phyloP scores from a whole-genome alignment of 2,329 filamentous ascomycete genomes.

The Hirsutella thompsonii region DNA sequence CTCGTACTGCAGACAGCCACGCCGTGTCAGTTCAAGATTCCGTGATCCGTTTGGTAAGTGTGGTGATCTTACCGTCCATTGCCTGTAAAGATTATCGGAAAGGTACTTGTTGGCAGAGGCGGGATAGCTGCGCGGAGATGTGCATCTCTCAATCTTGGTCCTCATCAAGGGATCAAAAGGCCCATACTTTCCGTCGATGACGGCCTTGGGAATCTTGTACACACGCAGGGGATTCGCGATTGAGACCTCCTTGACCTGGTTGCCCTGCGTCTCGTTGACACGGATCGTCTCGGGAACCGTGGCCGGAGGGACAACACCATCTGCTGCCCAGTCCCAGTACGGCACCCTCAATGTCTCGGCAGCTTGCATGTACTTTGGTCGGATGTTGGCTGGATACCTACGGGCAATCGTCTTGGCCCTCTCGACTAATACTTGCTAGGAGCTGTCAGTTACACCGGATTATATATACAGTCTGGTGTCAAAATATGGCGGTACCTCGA shows the following conservation, averaged over 20 bases:
- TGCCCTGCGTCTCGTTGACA: conserved; percentile 18
- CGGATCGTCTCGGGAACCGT: conserved; percentile 20
- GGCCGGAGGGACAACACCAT: conserved; percentile 26
- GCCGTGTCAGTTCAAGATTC: too few relatives aligned
- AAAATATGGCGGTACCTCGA: too few relatives aligned
- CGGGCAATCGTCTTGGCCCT: conserved; percentile 32
- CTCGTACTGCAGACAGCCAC: conserved; percentile 20
- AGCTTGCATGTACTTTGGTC: conserved; percentile 25
- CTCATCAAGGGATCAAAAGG: conserved; percentile 14
- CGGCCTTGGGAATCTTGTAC: conserved; percentile 32
- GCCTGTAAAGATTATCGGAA: conserved; percentile 19
- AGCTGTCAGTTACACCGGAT: too few relatives aligned
- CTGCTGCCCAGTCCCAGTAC: conserved; percentile 41
- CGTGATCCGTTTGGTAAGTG: too few relatives aligned
- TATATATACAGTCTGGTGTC: too few relatives aligned
- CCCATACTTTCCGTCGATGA: conserved; percentile 24
- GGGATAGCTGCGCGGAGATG: conserved; percentile 23
- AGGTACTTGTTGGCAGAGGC: conserved; percentile 23
- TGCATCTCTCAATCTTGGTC: conserved; percentile 27
- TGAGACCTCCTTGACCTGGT: conserved; percentile 13
- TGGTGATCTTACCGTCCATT: conserved; percentile 23
- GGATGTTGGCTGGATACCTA: conserved; percentile 23
- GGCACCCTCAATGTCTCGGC: conserved; percentile 33
- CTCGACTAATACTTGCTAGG: conserved; percentile 36
- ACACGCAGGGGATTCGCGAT: conserved; percentile 39